Evolutionary conservation across 2,329 filamentous ascomycete species (phyloP), one percentile per base, ranked within the genome.

Genomic region (Colletotrichum eremochloae): DNA sequence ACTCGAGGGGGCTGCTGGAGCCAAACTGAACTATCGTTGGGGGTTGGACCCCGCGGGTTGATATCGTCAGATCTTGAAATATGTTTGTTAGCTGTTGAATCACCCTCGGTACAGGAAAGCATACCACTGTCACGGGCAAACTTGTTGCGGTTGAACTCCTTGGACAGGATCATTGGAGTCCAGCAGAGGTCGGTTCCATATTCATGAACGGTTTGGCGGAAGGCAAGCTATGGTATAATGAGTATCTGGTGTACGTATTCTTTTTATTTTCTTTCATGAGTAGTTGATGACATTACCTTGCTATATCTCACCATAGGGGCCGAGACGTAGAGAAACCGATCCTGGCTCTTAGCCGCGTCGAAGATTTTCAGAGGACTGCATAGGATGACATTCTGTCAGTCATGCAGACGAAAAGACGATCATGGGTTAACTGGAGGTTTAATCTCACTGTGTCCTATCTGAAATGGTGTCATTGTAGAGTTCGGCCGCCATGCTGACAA

Each of bases 141-240:
- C 29, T 81, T 78, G 76, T 84, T 91, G 33, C 90, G 85, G 81
- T 92, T 92, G 79, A 92, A 92, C 78, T 92, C 90, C 77, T 92
- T 92, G 63, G 90, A 90, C 3, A 92, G 82, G 67, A 92, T 89
- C 92, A 93, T 93, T 55, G 92, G 92, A 2, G 91, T 93, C 88
- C 91, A 93, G 75, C 88, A 90, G 8, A 93, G 79, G 78, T 93
- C 91, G 20, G 88, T 88, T 60, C 88, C 89, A 79, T 92, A 93
- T 60, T 88, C 84, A 73, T 90, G 86, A 3, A 91, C 89, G 0
- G 91, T 91, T 75, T 92, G 88, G 60, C 92, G 88, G 78, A 94
- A 93, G 57, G 92, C 91, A 53, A 93, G 86, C 87, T 92, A 74
- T 77, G 40, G 56, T 12, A 9, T 14, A 14, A 38, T 57, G 66